Evolutionary conservation across 495 filamentous ascomycete genomes (phyloP).

Genomic region (Acidomyces sp.): DNA sequence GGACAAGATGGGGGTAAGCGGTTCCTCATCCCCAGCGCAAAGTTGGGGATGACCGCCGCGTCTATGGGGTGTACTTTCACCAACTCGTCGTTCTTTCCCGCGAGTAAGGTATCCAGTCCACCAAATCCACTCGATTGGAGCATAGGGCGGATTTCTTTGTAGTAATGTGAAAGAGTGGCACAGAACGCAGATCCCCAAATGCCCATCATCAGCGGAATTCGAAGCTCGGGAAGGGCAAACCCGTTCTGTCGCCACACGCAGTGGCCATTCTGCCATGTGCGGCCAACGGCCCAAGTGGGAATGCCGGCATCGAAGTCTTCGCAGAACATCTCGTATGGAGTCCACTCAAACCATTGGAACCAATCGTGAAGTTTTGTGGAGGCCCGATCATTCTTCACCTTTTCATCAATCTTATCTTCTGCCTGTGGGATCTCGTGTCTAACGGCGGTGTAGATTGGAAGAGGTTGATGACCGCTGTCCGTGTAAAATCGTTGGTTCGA

Average conservation of each 20-base stretch:
- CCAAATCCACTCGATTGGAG: constrained; percentile 58
- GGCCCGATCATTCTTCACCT: constrained; percentile 64
- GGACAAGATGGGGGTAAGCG: constrained; percentile 61
- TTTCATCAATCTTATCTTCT: constrained; percentile 37
- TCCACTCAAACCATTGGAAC: constrained; percentile 98
- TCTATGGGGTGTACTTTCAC: constrained; percentile 86
- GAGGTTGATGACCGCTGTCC: constrained; percentile 59
- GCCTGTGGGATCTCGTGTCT: constrained; percentile 81
- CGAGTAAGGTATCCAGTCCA: constrained; percentile 75
- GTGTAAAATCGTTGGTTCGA: constrained; percentile 68
- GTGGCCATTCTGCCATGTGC: constrained; percentile 60
- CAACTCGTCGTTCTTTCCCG: constrained; percentile 64
- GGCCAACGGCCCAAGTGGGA: constrained; percentile 83
- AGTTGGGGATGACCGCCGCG: constrained; percentile 80
- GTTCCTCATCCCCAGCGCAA: constrained; percentile 62
- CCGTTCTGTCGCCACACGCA: constrained; percentile 47
- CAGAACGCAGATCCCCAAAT: constrained; percentile 95
- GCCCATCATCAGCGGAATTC: constrained; percentile 70
- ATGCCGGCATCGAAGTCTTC: constrained; percentile 86
- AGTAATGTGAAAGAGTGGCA: constrained; percentile 88
- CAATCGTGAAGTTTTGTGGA: constrained; percentile 43
- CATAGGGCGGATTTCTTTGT: constrained; percentile 76
- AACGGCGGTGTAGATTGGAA: constrained; percentile 91
- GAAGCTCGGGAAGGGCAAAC: constrained; percentile 62
- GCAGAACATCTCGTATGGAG: constrained; percentile 91